These are phyloP conservation scores for Phytophthora palmivora DNA, from an alignment of 352 stramenopile genomes.

Conservation along the genomic window DNA sequence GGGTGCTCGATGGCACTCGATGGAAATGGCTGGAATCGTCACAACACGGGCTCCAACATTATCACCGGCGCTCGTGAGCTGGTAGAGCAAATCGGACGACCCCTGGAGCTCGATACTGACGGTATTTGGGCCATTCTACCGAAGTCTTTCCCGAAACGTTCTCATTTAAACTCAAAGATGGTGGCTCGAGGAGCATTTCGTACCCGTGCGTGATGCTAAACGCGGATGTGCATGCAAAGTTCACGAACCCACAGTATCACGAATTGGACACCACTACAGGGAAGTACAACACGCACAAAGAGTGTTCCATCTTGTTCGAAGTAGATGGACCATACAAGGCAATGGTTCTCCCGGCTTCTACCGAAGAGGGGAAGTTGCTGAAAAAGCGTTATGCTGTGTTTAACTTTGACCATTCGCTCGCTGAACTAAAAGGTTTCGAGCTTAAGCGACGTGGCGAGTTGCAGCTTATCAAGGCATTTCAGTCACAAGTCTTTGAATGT, in stretches of 20 bases:
- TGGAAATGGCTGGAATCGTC: constrained; percentile 99
- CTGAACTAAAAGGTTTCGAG: constrained; percentile 95
- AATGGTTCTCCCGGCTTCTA: constrained; percentile 99
- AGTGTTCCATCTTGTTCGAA: constrained; percentile 99
- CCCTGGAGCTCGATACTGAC: constrained; percentile 99
- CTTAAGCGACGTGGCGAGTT: constrained; percentile 98
- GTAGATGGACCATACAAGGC: constrained; percentile 98
- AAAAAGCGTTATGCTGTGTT: constrained; percentile 98
- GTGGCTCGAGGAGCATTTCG: constrained; percentile 89
- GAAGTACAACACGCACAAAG: constrained; percentile 93
- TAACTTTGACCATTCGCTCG: constrained; percentile 83
- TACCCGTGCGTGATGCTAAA: constrained; percentile 99
- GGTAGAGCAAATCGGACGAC: constrained; percentile 95
- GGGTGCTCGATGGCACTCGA: constrained; percentile 98
- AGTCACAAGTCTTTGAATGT: constrained; percentile 97
- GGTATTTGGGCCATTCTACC: constrained; percentile 99
- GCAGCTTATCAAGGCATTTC: constrained; percentile 99
- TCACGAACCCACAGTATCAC: constrained; percentile 98
- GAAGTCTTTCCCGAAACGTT: constrained; percentile 98
- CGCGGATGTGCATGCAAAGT: constrained; percentile 97
- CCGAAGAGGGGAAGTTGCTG: constrained; percentile 98
- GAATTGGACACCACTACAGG: constrained; percentile 63
- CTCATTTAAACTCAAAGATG: constrained; percentile 85
- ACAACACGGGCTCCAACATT: constrained; percentile 98
- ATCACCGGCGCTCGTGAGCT: constrained; percentile 96